These are phyloP conservation scores for Nepenthes mirabilis DNA, from an alignment of 148 eudicot genomes.

Conservation along the genomic window DNA sequence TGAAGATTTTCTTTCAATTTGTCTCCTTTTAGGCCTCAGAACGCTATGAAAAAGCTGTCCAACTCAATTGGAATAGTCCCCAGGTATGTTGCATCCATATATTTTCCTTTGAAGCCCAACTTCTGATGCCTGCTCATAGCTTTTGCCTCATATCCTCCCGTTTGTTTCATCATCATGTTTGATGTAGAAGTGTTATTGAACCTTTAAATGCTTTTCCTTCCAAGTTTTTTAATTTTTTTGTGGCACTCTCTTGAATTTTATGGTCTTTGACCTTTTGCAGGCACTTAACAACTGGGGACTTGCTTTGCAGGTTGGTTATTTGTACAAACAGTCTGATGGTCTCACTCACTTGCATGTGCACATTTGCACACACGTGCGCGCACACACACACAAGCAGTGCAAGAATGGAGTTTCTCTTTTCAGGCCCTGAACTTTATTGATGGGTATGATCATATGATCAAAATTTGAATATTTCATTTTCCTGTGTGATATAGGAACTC, in stretches of 20 bases:
- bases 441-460: background rate
- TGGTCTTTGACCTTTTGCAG: slow-evolving; percentile 28
- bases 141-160: no score
- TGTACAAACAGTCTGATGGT: no score
- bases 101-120: background rate
- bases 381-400: background rate
- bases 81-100: slow-evolving; percentile 33
- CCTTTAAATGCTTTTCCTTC: background rate
- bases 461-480: slow-evolving; percentile 1
- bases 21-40: slow-evolving; percentile 59
- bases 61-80: slow-evolving; percentile 94
- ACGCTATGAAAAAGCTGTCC: slow-evolving; percentile 80
- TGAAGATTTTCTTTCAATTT: background rate
- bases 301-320: slow-evolving; percentile 68
- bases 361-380: background rate
- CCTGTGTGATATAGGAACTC: slow-evolving; percentile 51
- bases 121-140: background rate
- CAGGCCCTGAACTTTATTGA: background rate
- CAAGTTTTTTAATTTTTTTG: background rate
- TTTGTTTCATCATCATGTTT: background rate
- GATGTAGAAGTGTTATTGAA: background rate
- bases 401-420: background rate
- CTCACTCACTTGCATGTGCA: no score
- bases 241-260: slow-evolving; percentile 5
- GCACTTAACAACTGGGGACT: slow-evolving; percentile 99